Base-by-base conservation (phyloP, 192 early-diverging fungal species). In the Backusella tarrabulga region DNA sequence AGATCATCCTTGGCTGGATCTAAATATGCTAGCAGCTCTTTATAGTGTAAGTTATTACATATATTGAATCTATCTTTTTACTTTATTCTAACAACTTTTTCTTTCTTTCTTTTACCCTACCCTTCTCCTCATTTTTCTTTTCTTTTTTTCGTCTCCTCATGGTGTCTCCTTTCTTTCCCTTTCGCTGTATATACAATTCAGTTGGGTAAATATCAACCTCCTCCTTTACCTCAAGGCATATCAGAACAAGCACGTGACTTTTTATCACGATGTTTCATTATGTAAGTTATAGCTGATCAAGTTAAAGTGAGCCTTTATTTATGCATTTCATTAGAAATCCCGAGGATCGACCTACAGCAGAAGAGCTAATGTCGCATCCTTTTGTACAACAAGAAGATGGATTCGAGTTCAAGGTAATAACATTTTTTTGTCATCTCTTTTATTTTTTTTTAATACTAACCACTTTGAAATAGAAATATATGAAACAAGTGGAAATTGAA, bases 191-290 rank as follows among this genome's bases (percentile, higher is more conserved):
- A 29, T 63, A 29, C 26, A 63, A 26, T 29, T 63, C 12, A 63
- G 56, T 63, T 63, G 70, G 96, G 95, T 38, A 92, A 86, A 14
- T 91, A 90, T 66, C 90, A 94, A 56, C 83, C 90, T 23, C 98
- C 98, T 29, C 93, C 95, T 8, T 88, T 98, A 56, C 95, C 95
- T 8, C 84, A 89, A 52, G 84, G 83, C 29, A 84, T 97, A 26
- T 90, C 91, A 7, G 84, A 88, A 9, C 83, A 89, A 1, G 91
- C 93, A 1, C 75, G 89, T 74, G 87, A 90, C 26, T 97, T 98
- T 80, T 82, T 97, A 56, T 81, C 89, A n/a, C 68, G 80, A 34
- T 95, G 94, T 73, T 96, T 98, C 84, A 87, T 79, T 34, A 88
- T 92, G 85, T 93, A 86, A 88, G 56, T 26, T 50, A 15, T 41